These are phyloP conservation scores for Aspergillus sp. DNA, from an alignment of 2,329 filamentous ascomycete species.

Conservation along the genomic window DNA sequence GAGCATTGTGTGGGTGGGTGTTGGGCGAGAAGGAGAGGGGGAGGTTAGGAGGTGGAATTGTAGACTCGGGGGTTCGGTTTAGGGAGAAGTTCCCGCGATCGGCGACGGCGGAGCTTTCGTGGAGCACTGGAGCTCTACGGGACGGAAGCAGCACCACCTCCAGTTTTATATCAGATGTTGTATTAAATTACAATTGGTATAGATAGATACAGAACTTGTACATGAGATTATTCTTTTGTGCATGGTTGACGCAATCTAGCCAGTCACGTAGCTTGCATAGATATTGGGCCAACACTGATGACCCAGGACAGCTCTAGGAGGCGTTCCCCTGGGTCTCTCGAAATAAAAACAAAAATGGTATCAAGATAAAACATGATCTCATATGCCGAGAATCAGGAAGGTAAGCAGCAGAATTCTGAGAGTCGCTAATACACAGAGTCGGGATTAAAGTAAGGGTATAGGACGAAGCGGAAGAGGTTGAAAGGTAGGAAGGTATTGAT, in stretches of 20 bases:
- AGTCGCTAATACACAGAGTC: conserved; percentile 8
- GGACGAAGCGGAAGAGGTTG: conserved; percentile 17
- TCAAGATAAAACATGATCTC: conserved; percentile 22
- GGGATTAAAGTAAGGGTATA: conserved; percentile 18
- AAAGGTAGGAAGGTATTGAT: neutral
- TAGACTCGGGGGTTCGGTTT: neutral
- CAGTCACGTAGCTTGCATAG: neutral
- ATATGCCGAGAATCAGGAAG: conserved; percentile 13
- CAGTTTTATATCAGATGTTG: too few relatives aligned
- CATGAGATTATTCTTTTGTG: neutral
- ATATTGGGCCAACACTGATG: neutral
- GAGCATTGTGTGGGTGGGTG: conserved; percentile 64
- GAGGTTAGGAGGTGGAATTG: conserved; percentile 3
- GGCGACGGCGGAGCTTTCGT: neutral
- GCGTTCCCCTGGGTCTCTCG: neutral
- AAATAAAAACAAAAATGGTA: conserved; percentile 15
- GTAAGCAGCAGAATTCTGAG: conserved; percentile 16
- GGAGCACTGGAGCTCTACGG: neutral
- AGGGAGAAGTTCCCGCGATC: conserved; percentile 9
- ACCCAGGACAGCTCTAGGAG: neutral
- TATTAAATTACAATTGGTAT: neutral
- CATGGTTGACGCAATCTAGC: neutral
- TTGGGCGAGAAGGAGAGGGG: conserved; percentile 3
- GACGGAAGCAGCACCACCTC: neutral
- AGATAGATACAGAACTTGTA: neutral